phyloP scores from a whole-genome alignment of 208 protist species.

The Trypanosoma rangeli region DNA sequence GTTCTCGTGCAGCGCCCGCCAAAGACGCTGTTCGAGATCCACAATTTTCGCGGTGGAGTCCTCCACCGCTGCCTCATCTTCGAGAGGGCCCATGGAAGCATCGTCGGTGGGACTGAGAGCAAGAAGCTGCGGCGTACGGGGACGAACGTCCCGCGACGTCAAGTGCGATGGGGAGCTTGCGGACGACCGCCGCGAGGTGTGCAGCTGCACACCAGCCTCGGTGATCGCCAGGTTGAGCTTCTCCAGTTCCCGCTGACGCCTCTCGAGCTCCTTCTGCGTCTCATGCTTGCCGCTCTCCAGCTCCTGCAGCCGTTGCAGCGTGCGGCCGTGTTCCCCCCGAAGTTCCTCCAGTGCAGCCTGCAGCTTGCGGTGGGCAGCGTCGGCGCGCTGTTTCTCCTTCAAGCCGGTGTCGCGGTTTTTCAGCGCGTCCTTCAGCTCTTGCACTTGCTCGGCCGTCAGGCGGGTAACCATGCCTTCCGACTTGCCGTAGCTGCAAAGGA shows the following conservation, averaged over 20 bases:
- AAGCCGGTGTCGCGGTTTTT: constrained; percentile 24
- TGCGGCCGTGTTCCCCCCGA: constrained; percentile 31
- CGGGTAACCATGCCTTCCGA: constrained; percentile 32
- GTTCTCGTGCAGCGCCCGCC: constrained; percentile 17
- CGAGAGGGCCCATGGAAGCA: no score
- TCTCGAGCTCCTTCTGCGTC: constrained; percentile 6
- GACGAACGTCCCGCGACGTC: background rate
- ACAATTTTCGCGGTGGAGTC: background rate
- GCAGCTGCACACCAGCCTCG: background rate
- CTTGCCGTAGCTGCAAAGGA: constrained; percentile 30
- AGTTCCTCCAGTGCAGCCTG: constrained; percentile 32
- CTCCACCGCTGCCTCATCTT: background rate
- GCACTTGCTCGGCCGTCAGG: constrained; percentile 38
- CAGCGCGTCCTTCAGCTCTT: constrained; percentile 34
- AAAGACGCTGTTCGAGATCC: constrained; percentile 8
- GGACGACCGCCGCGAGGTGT: background rate
- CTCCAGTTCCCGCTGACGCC: constrained; percentile 19
- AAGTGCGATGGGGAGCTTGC: background rate
- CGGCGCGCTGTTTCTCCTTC: constrained; percentile 31
- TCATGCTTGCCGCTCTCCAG: constrained; percentile 12
- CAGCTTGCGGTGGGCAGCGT: constrained; percentile 24
- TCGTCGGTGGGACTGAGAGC: no score
- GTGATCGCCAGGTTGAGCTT: constrained; percentile 18
- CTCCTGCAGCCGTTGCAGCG: constrained; percentile 22
- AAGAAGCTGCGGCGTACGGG: background rate